Evolutionary conservation across 306 rosid genomes (phyloP).

Genomic region (Dalbergia oliveri): DNA sequence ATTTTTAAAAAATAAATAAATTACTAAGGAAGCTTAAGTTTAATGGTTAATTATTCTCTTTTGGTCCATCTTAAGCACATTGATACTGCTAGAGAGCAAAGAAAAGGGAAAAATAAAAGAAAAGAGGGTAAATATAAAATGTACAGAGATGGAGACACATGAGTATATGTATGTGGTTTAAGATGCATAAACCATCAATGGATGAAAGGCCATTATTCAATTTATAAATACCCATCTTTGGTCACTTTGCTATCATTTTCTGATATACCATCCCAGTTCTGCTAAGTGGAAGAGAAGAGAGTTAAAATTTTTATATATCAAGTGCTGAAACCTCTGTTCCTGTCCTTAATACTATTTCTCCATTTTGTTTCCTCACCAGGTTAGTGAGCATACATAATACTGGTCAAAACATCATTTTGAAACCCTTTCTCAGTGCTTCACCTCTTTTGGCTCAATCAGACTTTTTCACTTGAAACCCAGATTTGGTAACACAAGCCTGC

Average conservation of each 20-base stretch:
- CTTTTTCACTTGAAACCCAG: constrained; percentile 43
- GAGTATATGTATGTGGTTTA: constrained; percentile 12
- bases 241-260: constrained; percentile 62
- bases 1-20: not conserved
- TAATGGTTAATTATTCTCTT: constrained; percentile 45
- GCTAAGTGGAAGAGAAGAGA: constrained; percentile 42
- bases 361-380: constrained; percentile 55
- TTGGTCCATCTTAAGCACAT: constrained; percentile 54
- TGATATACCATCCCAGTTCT: constrained; percentile 51
- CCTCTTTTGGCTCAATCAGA: constrained; percentile 51
- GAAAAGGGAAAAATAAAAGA: not conserved
- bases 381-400: constrained; percentile 61
- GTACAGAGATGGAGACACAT: constrained; percentile 1
- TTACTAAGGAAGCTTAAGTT: constrained; percentile 1
- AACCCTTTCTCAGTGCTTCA: constrained; percentile 49
- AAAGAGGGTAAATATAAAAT: not conserved
- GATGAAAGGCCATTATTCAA: constrained; percentile 54
- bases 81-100: constrained; percentile 18
- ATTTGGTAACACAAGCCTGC: constrained; percentile 35
- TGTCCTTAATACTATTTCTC: constrained; percentile 41
- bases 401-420: constrained; percentile 47
- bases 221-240: constrained; percentile 67
- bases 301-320: constrained; percentile 21
- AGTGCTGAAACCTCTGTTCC: constrained; percentile 55
- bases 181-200: constrained; percentile 33